Evolutionary conservation across 305 asterid species (phyloP).

Genomic region (Fraxinus floribunda): DNA sequence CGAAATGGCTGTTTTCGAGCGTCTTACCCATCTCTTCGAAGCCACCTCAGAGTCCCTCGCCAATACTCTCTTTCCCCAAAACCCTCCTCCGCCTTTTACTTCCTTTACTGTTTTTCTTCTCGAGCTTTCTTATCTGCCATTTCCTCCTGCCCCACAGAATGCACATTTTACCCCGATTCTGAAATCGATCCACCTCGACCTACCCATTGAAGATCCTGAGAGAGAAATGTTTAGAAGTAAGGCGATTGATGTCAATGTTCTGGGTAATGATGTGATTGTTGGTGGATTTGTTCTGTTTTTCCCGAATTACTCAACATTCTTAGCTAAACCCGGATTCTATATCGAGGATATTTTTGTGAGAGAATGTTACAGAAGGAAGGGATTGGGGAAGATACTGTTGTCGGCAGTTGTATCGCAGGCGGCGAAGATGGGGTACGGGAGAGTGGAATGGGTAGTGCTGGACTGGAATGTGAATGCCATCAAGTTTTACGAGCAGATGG

Average conservation of each 20-base stretch:
- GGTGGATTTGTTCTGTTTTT: conserved; percentile 79
- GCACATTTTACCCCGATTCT: conserved; percentile 55
- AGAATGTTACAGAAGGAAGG: conserved; percentile 73
- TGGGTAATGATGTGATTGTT: conserved; percentile 39
- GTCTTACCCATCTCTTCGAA: conserved; percentile 57
- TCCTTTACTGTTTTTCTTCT: conserved; percentile 82
- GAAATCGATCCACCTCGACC: conserved; percentile 49
- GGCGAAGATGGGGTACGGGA: conserved; percentile 80
- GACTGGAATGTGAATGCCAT: conserved; percentile 82
- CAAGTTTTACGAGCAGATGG: conserved; percentile 70
- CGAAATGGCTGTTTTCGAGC: conserved; percentile 84
- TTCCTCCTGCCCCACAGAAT: conserved; percentile 30
- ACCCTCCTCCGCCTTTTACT: conserved; percentile 59
- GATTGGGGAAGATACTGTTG: conserved; percentile 63
- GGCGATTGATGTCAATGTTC: conserved; percentile 14
- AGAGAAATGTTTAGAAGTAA: conserved; percentile 43
- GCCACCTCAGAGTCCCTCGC: conserved; percentile 69
- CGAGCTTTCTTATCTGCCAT: conserved; percentile 64
- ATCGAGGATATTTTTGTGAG: conserved; percentile 76
- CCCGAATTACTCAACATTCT: conserved; percentile 68
- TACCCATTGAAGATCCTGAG: conserved; percentile 60
- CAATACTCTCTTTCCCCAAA: conserved; percentile 71
- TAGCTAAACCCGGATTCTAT: conserved; percentile 87
- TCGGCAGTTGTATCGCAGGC: conserved; percentile 83
- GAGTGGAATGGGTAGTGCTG: conserved; percentile 94